These are phyloP conservation scores for Ustilago sp. DNA, from an alignment of 1,284 basidiomycete genomes.

Conservation along the genomic window DNA sequence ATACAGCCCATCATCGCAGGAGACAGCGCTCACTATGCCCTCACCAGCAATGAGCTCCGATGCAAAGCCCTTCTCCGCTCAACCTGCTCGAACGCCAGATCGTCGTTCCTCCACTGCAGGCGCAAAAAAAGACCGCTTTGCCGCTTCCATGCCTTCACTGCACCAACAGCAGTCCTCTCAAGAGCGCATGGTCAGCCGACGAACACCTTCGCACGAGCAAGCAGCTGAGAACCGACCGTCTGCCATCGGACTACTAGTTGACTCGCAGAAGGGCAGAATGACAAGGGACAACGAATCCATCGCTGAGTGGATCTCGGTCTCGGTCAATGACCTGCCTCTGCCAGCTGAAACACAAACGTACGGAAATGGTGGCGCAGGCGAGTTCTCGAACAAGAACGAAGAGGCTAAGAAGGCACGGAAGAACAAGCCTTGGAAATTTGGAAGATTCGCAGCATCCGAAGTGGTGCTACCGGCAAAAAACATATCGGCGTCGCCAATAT, in stretches of 20 bases:
- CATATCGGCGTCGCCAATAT: background rate
- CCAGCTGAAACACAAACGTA: conserved; percentile 20
- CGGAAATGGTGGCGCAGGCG: conserved; percentile 43
- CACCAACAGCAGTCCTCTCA: background rate
- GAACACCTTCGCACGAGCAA: conserved; percentile 8
- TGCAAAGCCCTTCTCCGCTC: conserved; percentile 11
- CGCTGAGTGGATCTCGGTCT: conserved; percentile 48
- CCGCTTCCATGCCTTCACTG: conserved; percentile 35
- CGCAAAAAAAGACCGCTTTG: conserved; percentile 24
- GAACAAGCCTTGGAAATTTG: conserved; percentile 44
- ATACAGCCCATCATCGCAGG: conserved; percentile 38
- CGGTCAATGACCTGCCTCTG: conserved; percentile 38
- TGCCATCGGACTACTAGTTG: conserved; percentile 29
- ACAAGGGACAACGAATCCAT: conserved; percentile 44
- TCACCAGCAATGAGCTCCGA: conserved; percentile 29
- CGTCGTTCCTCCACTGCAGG: conserved; percentile 11
- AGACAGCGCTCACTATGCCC: conserved; percentile 41
- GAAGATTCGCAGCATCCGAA: conserved; percentile 42
- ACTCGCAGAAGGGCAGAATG: conserved; percentile 40
- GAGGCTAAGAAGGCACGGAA: conserved; percentile 21
- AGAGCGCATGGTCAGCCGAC: background rate
- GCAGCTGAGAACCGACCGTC: conserved; percentile 17
- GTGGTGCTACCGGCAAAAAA: conserved; percentile 25
- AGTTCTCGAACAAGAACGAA: conserved; percentile 39
- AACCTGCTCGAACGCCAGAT: background rate